Evolutionary conservation across 179 eudicot species (phyloP).

Genomic region (Pouteria campechiana): DNA sequence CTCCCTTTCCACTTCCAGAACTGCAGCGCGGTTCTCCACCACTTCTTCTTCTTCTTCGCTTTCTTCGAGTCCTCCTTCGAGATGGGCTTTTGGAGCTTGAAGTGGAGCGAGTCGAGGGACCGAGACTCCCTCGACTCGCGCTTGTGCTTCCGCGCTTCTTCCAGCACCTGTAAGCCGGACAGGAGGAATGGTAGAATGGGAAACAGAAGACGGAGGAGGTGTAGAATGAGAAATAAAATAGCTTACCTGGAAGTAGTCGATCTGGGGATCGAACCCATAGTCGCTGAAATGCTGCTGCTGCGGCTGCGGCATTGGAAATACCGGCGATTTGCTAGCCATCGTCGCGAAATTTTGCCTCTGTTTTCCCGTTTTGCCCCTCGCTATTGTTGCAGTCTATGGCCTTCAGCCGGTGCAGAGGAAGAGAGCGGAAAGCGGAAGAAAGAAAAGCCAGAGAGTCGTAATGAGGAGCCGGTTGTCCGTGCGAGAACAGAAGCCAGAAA

Average conservation of each 20-base stretch:
- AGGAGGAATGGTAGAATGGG: neutral
- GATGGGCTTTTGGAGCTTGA: conserved; percentile 73
- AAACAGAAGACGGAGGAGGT: neutral
- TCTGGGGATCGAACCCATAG: conserved; percentile 78
- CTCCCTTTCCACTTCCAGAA: conserved; percentile 18
- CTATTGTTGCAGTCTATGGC: neutral
- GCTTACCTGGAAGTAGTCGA: conserved; percentile 73
- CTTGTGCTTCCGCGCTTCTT: conserved; percentile 68
- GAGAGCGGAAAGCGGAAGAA: neutral
- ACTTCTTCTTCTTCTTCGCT: conserved; percentile 33
- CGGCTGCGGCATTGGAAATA: conserved; percentile 50
- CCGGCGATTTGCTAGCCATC: conserved; percentile 42
- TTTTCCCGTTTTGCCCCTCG: neutral
- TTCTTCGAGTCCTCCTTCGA: conserved; percentile 46
- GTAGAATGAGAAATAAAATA: neutral
- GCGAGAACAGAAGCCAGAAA: no score
- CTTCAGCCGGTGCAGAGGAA: neutral
- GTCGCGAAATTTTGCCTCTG: no score
- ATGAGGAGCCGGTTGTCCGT: no score
- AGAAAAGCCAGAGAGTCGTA: neutral
- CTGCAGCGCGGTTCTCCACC: conserved; percentile 46
- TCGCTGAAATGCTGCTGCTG: conserved; percentile 77
- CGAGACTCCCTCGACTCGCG: conserved; percentile 10
- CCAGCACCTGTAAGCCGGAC: conserved; percentile 40
- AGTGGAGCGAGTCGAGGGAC: conserved; percentile 52